Percentiles rank a stretch among this genome's conserved stretches.
These are phyloP conservation scores for Paramecium sexaurelia DNA, from an alignment of 73 alveolate genomes.

Conservation along the genomic window DNA sequence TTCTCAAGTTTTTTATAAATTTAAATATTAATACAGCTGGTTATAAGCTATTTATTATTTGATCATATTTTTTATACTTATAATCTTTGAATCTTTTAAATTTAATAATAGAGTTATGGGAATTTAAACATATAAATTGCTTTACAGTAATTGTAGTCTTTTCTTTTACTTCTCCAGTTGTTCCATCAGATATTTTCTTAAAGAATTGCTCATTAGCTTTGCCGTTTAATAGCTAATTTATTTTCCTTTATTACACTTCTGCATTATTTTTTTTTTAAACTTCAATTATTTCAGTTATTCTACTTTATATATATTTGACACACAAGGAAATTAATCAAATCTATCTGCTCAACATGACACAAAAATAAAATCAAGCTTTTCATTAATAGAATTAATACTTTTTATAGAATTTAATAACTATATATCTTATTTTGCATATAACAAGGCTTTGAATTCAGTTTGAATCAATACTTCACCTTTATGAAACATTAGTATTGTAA, in stretches of 20 bases:
- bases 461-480: background rate
- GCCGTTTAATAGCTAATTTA: background rate
- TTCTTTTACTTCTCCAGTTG: slow-evolving; percentile 49
- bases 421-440: background rate
- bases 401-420: background rate
- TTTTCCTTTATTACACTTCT: background rate
- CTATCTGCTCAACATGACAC: slow-evolving; percentile 42
- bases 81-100: too few species aligned
- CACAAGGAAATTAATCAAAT: background rate
- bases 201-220: background rate
- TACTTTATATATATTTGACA: background rate
- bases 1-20: background rate
- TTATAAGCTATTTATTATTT: too few species aligned
- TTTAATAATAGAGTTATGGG: too few species aligned
- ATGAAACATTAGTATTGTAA: background rate
- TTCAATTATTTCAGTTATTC: background rate
- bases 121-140: too few species aligned
- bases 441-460: background rate
- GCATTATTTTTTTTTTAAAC: background rate
- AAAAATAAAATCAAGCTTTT: slow-evolving; percentile 4
- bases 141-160: background rate
- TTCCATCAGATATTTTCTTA: slow-evolving; percentile 6
- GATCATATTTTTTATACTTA: too few species aligned
- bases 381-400: background rate
- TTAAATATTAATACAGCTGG: too few species aligned